Evolutionary conservation across 192 early-diverging fungal genomes (phyloP).

Genomic region (Linnemannia elongata): DNA sequence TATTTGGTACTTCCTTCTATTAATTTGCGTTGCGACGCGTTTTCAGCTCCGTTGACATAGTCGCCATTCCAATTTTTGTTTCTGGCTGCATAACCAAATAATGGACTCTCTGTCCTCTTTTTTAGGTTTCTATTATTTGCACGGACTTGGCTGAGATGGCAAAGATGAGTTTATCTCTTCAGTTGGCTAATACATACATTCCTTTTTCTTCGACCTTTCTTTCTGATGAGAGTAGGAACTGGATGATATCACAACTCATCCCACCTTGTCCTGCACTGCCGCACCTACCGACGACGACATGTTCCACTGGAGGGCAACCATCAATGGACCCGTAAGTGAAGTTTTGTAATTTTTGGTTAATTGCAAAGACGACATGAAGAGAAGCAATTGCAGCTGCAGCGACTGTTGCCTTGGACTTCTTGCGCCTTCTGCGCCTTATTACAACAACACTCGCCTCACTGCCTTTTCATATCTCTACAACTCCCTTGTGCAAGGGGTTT

Average conservation of each 20-base stretch:
- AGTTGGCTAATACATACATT: constrained; percentile 4
- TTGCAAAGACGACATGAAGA: background rate
- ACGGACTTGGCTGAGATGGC: background rate
- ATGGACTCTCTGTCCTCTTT: background rate
- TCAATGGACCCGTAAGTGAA: constrained; percentile 93
- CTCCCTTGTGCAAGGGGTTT: constrained; percentile 5
- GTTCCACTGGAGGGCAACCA: constrained; percentile 98
- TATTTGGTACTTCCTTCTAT: too few relatives aligned
- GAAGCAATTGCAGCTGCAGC: too few relatives aligned
- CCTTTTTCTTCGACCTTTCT: constrained; percentile 10
- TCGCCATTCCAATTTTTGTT: too few relatives aligned
- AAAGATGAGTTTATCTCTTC: background rate
- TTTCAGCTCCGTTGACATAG: too few relatives aligned
- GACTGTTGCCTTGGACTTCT: too few relatives aligned
- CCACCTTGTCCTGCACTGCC: constrained; percentile 96
- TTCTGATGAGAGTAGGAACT: constrained; percentile 75
- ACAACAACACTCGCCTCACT: background rate
- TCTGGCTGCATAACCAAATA: too few relatives aligned
- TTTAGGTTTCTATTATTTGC: background rate
- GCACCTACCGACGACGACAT: constrained; percentile 93
- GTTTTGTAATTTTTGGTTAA: background rate
- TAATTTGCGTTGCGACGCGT: too few relatives aligned
- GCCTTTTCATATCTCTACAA: constrained; percentile 7
- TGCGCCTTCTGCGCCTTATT: background rate
- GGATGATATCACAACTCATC: constrained; percentile 95